Conservation (phyloP, 768 basidiomycete genomes). For the Imleria badia region DNA sequence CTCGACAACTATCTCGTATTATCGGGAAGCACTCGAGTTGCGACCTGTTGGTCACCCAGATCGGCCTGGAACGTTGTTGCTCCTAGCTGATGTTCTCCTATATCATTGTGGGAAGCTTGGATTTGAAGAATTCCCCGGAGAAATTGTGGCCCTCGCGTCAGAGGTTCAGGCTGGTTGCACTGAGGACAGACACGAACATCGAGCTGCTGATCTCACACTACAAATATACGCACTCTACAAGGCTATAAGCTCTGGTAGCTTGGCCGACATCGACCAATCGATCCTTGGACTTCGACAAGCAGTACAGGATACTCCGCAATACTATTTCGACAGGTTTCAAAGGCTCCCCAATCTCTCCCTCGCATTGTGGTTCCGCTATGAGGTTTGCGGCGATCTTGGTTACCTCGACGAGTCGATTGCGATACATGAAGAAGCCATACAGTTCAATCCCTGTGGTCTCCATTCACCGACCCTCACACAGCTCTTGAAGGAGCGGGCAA, state of each 20-base stretch:
- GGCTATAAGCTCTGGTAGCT: neutral
- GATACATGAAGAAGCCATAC: neutral
- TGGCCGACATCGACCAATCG: neutral
- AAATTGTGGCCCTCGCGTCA: neutral
- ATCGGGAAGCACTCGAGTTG: constrained; percentile 12
- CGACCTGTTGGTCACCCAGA: too few species aligned
- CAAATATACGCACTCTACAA: neutral
- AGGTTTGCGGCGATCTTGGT: neutral
- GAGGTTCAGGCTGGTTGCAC: neutral
- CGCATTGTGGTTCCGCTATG: constrained; percentile 4
- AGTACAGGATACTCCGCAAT: neutral
- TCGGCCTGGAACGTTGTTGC: neutral
- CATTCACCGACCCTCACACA: too few species aligned
- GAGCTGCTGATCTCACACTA: neutral
- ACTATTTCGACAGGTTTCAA: constrained; percentile 4
- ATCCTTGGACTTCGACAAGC: neutral
- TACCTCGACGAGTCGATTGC: constrained; percentile 20
- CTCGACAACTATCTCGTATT: neutral
- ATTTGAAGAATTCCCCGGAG: neutral
- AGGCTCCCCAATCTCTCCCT: constrained; percentile 14
- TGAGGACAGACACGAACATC: neutral
- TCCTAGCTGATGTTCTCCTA: neutral
- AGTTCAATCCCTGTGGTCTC: neutral
- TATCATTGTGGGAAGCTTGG: neutral
- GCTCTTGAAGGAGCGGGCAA: too few species aligned